Evolutionary conservation across 164 flowering plant species (phyloP), one percentile per base, ranked within the genome.

Genomic region (Aristolochia californica): DNA sequence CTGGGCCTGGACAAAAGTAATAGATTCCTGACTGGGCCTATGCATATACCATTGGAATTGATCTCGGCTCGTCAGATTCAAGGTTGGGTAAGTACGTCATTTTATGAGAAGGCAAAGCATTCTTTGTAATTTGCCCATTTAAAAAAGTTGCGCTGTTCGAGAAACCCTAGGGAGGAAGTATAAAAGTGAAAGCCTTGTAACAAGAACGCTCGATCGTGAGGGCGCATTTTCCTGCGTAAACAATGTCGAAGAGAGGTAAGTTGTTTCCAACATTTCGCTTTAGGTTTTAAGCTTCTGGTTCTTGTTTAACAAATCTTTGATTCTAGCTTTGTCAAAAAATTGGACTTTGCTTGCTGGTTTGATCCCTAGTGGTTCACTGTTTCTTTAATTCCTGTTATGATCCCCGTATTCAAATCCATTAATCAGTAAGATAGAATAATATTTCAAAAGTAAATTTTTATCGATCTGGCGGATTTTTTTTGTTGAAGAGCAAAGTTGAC

Each of bases 211-310:
- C 26, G 44, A 13, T 34, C 45, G 58, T 43, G 7, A 9, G 23
- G 38, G 23, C 15, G n/a, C 52, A 23, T 18, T 43, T 2, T 7
- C 2, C 20, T 23, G 43, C 40, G 12, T 20, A 4, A 28, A 48
- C 40, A 21, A 59, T 59, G 62, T 59, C 62, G 62, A 59, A 59
- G 62, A 53, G 62, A 59, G 62, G 62, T 59, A 28, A 20, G 45
- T n/a, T n/a, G 11, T 55, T 55, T 24, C 26, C 13, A 0, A 11
- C 17, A 5, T 38, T 43, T 23, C 28, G 16, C 28, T 18, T 4
- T 20, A 18, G n/a, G 1, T 13, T 26, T 16, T 17, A 13, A 58
- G 43, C 43, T 25, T 15, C 34, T 47, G 47, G 53, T 45, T 56
- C 44, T 5, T 18, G 57, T 13, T 43, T 43, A 27, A 21, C 7